Conservation (phyloP, 306 rosid species). For the Casuarina equisetifolia region DNA sequence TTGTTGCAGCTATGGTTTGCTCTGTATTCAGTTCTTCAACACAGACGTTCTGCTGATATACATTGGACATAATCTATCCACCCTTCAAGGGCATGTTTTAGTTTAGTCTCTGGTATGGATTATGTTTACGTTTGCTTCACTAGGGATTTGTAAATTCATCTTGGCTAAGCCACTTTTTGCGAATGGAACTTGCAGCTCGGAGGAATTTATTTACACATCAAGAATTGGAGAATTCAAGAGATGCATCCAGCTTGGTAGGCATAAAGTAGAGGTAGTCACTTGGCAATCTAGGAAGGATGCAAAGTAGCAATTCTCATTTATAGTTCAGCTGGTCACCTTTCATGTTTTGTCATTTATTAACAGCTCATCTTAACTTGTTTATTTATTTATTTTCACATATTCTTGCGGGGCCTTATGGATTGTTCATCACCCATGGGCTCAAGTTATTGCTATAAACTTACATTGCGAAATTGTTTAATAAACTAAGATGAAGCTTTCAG, state of each 20-base stretch:
- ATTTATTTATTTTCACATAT: too few relatives aligned
- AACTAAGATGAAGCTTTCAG: too few relatives aligned
- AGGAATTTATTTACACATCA: conserved; percentile 79
- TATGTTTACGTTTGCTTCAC: conserved; percentile 6
- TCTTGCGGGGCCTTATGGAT: too few relatives aligned
- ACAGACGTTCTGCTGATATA: conserved; percentile 31
- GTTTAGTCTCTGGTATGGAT: conserved; percentile 12
- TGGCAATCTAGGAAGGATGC: too few relatives aligned
- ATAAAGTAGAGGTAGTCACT: too few relatives aligned
- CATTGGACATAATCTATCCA: conserved; percentile 29
- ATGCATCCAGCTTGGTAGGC: conserved; percentile 92
- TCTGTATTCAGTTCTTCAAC: conserved; percentile 60
- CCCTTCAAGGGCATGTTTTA: conserved; percentile 51
- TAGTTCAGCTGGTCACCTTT: too few relatives aligned
- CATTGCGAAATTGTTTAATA: too few relatives aligned
- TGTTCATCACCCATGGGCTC: too few relatives aligned
- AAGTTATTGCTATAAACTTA: too few relatives aligned
- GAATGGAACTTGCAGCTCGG: conserved; percentile 56
- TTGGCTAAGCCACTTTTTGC: conserved; percentile 15
- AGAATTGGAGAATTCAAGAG: conserved; percentile 82
- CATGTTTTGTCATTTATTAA: too few relatives aligned
- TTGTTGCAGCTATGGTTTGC: conserved; percentile 93
- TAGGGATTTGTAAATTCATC: neutral
- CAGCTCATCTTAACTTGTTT: too few relatives aligned
- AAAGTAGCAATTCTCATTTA: too few relatives aligned